A percentile compares a stretch with the other conserved stretches of the same genome.
phyloP scores from a whole-genome alignment of 2,329 filamentous ascomycete genomes.

The Penicillium sp. region DNA sequence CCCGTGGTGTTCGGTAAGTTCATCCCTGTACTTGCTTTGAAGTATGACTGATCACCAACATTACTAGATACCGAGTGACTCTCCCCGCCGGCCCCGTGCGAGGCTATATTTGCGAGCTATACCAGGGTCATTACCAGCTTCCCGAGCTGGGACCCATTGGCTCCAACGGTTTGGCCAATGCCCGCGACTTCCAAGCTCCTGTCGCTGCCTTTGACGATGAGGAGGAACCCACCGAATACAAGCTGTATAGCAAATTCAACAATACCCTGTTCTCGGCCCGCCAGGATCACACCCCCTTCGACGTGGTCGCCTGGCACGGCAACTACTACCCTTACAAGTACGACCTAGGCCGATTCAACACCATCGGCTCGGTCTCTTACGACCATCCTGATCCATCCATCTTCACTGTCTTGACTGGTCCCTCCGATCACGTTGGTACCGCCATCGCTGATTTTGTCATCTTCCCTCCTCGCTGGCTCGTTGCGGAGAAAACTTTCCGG shows the following conservation, averaged over 20 bases:
- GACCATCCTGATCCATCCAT: conserved; percentile 80
- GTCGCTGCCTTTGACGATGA: conserved; percentile 70
- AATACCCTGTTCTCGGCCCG: conserved; percentile 66
- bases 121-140: conserved; percentile 71
- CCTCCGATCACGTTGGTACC: conserved; percentile 61
- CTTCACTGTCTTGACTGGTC: conserved; percentile 68
- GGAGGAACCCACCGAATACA: conserved; percentile 53
- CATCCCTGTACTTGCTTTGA: neutral
- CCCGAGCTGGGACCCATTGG: conserved; percentile 75
- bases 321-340: conserved; percentile 83
- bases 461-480: conserved; percentile 67
- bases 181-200: conserved; percentile 74
- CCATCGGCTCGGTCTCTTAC: conserved; percentile 71
- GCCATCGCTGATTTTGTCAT: conserved; percentile 69
- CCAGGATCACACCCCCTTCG: conserved; percentile 74
- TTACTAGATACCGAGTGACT: conserved; percentile 65
- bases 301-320: conserved; percentile 80
- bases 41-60: neutral
- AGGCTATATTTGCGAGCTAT: conserved; percentile 76
- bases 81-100: conserved; percentile 64
- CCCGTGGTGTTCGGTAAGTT: conserved; percentile 65
- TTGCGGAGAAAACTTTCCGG: conserved; percentile 63
- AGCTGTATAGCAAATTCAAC: conserved; percentile 67
- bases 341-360: conserved; percentile 76
- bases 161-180: conserved; percentile 73